phyloP scores from a whole-genome alignment of 148 eudicot genomes.

The Vaccinium myrtillus region DNA sequence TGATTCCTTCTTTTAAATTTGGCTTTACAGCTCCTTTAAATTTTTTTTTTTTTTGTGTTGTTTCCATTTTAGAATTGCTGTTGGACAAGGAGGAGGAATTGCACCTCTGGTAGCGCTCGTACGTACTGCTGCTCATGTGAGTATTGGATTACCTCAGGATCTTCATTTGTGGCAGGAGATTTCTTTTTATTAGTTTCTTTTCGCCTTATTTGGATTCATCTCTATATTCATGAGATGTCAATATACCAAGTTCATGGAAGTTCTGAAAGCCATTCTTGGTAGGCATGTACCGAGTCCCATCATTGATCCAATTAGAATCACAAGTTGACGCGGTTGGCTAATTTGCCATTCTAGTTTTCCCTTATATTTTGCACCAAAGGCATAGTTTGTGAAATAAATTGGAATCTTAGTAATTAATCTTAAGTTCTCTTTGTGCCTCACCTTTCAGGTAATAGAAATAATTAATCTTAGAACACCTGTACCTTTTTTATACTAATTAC shows the following conservation, averaged over 20 bases:
- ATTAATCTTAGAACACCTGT: background rate
- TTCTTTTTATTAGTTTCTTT: background rate
- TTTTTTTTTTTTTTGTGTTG: background rate
- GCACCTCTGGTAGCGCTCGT: slow-evolving; percentile 84
- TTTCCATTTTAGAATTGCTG: slow-evolving; percentile 66
- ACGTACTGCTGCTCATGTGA: slow-evolving; percentile 70
- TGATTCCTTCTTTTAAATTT: background rate
- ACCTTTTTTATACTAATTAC: too few species aligned
- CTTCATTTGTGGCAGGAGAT: background rate
- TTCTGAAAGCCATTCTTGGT: background rate
- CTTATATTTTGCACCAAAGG: too few species aligned
- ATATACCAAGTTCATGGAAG: background rate
- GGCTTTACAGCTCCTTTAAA: background rate
- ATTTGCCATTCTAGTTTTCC: background rate
- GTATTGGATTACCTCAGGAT: slow-evolving; percentile 23
- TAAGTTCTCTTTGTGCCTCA: too few species aligned
- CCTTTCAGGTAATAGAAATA: too few species aligned
- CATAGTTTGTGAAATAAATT: too few species aligned
- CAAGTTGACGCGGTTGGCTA: background rate
- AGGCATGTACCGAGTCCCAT: background rate
- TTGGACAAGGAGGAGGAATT: slow-evolving; percentile 93
- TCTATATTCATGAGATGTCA: background rate
- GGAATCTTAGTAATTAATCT: too few species aligned
- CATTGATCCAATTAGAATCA: background rate
- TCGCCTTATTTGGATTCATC: background rate